Conservation (phyloP, 768 basidiomycete species). For the Auricularia heimuer region DNA sequence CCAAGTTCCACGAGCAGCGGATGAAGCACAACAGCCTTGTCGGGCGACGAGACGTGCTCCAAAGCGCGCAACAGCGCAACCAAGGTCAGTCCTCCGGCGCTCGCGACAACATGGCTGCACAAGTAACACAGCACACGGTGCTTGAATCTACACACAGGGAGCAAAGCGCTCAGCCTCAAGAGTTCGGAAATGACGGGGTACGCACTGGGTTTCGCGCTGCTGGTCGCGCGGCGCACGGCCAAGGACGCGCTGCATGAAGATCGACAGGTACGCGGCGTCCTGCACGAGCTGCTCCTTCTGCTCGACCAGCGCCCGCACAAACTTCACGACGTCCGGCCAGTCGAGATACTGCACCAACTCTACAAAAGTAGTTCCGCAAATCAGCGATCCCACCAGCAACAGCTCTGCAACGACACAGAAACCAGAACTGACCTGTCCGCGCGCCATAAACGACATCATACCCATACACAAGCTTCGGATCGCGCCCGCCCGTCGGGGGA, state of each 20-base stretch:
- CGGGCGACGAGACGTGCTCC: conserved; percentile 36
- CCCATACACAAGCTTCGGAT: conserved; percentile 50
- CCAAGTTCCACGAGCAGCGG: conserved; percentile 39
- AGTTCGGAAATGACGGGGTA: conserved; percentile 7
- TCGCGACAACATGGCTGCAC: conserved; percentile 64
- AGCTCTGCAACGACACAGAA: too few relatives aligned
- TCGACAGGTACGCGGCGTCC: conserved; percentile 47
- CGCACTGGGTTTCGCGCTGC: conserved; percentile 46
- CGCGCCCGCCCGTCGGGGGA: conserved; percentile 36
- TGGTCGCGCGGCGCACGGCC: conserved; percentile 37
- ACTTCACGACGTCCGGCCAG: conserved; percentile 49
- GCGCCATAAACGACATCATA: conserved; percentile 66
- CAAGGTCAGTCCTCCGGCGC: conserved; percentile 39
- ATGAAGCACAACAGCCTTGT: conserved; percentile 44
- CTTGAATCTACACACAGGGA: conserved; percentile 43
- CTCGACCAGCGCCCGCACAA: conserved; percentile 41
- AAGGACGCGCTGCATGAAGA: conserved; percentile 49
- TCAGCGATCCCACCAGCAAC: background rate
- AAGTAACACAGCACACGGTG: conserved; percentile 65
- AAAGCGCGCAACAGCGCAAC: conserved; percentile 43
- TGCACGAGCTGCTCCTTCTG: conserved; percentile 47
- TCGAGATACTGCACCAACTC: conserved; percentile 54
- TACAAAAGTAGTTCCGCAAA: conserved; percentile 5
- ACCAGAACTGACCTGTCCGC: conserved; percentile 37
- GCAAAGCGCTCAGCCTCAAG: too few relatives aligned